phyloP scores from a whole-genome alignment of 2,329 filamentous ascomycete species.

The Ophiostoma sp. region DNA sequence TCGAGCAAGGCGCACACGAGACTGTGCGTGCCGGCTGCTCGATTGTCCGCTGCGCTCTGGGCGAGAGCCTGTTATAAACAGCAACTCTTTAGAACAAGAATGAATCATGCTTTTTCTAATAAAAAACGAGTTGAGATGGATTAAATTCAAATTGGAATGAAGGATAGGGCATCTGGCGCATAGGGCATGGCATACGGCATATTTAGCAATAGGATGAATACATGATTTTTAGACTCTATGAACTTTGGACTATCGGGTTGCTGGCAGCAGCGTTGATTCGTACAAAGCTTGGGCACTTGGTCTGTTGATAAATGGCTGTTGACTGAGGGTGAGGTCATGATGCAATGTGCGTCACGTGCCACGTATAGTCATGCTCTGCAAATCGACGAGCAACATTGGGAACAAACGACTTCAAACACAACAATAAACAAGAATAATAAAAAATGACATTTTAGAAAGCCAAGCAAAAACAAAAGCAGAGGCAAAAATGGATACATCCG shows the following conservation, averaged over 20 bases:
- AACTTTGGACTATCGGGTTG: too few relatives aligned
- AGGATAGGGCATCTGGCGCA: conserved; percentile 5
- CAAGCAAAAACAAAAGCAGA: neutral
- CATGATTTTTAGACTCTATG: neutral
- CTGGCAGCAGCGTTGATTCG: too few relatives aligned
- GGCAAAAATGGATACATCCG: conserved; percentile 4
- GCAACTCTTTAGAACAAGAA: too few relatives aligned
- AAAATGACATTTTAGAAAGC: neutral
- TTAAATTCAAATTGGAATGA: neutral
- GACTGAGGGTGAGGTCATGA: too few relatives aligned
- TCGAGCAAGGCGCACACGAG: conserved; percentile 64
- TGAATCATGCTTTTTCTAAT: neutral
- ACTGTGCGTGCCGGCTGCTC: conserved; percentile 89
- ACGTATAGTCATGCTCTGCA: too few relatives aligned
- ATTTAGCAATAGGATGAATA: neutral
- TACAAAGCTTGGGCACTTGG: too few relatives aligned
- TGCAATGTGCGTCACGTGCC: too few relatives aligned
- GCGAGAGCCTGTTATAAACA: conserved; percentile 74
- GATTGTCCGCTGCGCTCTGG: conserved; percentile 83
- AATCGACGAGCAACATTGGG: too few relatives aligned
- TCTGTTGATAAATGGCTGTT: too few relatives aligned
- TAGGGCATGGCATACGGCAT: neutral
- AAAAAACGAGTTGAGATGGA: neutral
- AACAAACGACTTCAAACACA: neutral
- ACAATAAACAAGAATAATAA: neutral